Evolutionary conservation across 768 basidiomycete genomes (phyloP).

Genomic region (Suillus spraguei): DNA sequence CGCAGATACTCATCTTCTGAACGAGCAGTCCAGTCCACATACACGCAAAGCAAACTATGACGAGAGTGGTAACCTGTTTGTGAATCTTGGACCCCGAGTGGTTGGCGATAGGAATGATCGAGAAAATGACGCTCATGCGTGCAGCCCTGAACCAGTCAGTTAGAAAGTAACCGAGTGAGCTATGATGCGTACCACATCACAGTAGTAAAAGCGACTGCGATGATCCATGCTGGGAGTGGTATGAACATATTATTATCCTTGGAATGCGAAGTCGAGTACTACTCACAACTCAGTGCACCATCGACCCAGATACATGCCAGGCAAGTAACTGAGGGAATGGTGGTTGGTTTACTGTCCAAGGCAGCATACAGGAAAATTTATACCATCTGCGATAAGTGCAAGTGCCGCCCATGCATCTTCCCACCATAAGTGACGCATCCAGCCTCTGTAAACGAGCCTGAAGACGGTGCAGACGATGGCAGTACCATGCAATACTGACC

Average conservation of each 20-base stretch:
- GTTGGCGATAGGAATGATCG: constrained; percentile 22
- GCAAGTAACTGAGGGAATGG: constrained; percentile 6
- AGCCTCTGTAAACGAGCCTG: constrained; percentile 24
- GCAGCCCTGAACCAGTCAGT: constrained; percentile 19
- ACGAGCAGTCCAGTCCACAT: constrained; percentile 28
- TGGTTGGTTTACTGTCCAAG: not conserved
- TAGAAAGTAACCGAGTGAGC: not conserved
- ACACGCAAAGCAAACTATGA: constrained; percentile 20
- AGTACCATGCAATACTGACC: constrained; percentile 17
- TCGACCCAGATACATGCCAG: constrained; percentile 17
- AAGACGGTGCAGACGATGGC: constrained; percentile 29
- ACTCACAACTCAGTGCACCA: constrained; percentile 9
- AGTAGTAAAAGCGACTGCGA: constrained; percentile 17
- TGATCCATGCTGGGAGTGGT: constrained; percentile 16
- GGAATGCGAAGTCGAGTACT: not conserved
- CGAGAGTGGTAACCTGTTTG: constrained; percentile 9
- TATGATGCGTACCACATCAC: constrained; percentile 23
- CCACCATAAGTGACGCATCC: constrained; percentile 30
- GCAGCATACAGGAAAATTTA: not conserved
- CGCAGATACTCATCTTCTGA: constrained; percentile 21
- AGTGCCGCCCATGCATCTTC: constrained; percentile 29
- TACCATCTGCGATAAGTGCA: constrained; percentile 23
- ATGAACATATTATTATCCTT: constrained; percentile 2
- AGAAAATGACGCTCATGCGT: constrained; percentile 27
- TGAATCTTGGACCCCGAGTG: constrained; percentile 13